These are phyloP conservation scores for Knufia fluminis DNA, from an alignment of 2,329 filamentous ascomycete species.

Conservation along the genomic window DNA sequence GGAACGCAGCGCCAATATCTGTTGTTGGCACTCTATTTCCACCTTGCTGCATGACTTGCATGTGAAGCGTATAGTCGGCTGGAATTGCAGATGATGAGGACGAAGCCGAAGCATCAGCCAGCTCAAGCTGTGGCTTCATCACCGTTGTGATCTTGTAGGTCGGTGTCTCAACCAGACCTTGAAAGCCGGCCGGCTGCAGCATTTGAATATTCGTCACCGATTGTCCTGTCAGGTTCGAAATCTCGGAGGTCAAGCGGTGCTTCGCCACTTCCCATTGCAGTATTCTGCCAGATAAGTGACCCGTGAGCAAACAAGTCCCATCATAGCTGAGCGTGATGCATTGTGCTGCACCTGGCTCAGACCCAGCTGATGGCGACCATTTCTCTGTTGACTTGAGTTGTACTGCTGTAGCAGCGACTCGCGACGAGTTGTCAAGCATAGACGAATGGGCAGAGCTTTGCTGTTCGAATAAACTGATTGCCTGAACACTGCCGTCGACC, in stretches of 20 bases:
- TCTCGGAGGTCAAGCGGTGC: constrained; percentile 55
- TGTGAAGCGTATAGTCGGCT: constrained; percentile 32
- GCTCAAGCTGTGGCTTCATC: constrained; percentile 59
- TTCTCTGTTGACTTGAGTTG: constrained; percentile 33
- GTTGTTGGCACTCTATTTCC: constrained; percentile 12
- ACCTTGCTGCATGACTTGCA: constrained; percentile 6
- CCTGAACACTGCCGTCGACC: constrained; percentile 69
- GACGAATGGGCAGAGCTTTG: constrained; percentile 3
- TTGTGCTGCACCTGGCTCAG: constrained; percentile 56
- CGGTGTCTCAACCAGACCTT: constrained; percentile 23
- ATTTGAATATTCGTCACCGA: constrained; percentile 76
- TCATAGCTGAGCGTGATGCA: constrained; percentile 73
- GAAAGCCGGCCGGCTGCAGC: constrained; percentile 49
- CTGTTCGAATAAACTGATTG: constrained; percentile 59
- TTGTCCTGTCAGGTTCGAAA: constrained; percentile 61
- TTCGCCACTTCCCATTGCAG: constrained; percentile 71
- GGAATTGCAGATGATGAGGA: constrained; percentile 25
- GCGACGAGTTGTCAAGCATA: constrained; percentile 25
- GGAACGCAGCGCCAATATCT: constrained; percentile 22
- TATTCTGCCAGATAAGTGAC: constrained; percentile 71
- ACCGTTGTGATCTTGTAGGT: constrained; percentile 51
- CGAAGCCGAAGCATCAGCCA: constrained; percentile 29
- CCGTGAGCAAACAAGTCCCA: constrained; percentile 68
- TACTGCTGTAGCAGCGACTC: constrained; percentile 30
- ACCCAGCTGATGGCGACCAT: constrained; percentile 43